Percentiles rank a stretch among this genome's conserved stretches.
These are phyloP conservation scores for Silene conica DNA, from an alignment of 148 eudicot genomes.

Conservation along the genomic window DNA sequence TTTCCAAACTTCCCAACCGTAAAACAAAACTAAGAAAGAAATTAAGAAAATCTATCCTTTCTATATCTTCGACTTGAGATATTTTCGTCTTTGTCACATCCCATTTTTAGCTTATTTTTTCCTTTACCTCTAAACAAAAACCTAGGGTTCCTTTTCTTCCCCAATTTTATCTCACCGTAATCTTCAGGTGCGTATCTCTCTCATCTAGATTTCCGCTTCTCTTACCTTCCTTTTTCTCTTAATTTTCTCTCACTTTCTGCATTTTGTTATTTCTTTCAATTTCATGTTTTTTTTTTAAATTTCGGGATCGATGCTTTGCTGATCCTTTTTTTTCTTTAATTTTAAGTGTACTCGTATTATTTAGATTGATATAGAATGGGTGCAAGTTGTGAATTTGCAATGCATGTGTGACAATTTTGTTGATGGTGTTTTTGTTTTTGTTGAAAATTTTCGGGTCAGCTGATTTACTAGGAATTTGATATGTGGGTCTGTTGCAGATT, in stretches of 20 bases:
- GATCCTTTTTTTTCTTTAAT: background rate
- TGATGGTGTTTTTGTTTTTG: background rate
- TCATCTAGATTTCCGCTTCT: background rate
- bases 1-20: too few species aligned
- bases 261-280: conserved; percentile 8
- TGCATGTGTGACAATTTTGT: background rate
- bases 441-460: background rate
- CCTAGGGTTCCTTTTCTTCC: background rate
- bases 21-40: background rate
- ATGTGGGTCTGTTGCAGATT: conserved; percentile 5
- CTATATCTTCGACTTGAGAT: conserved; percentile 42
- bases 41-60: conserved; percentile 25
- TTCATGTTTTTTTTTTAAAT: background rate
- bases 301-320: background rate
- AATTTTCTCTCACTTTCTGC: conserved; percentile 14
- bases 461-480: conserved; percentile 23
- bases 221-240: background rate
- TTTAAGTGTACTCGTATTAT: background rate
- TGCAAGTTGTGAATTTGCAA: background rate
- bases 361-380: background rate
- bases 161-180: conserved; percentile 13
- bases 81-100: conserved; percentile 33
- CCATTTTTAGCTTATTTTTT: background rate
- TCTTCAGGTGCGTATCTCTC: conserved; percentile 24
- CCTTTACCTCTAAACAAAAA: too few species aligned